Base-by-base conservation (phyloP, 805 yeast species). In the Nakazawaea molendinolei region DNA sequence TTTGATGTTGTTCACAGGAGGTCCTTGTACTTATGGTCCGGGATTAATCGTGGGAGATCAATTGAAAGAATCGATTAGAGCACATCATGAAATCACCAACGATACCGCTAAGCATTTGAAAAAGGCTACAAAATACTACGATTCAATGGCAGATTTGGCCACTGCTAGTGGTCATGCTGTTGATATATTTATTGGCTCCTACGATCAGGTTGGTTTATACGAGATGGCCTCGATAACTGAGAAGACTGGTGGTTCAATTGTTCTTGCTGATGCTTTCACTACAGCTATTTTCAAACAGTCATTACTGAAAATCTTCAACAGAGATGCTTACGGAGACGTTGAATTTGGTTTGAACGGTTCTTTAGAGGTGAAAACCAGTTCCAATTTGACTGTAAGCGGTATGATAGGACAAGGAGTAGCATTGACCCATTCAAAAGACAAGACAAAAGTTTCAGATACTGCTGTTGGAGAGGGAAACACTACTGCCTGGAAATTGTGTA, bases 231-330 rank as follows among this genome's bases (percentile, higher is more conserved):
- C 67, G 12, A 54, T 78, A 8, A 60, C 74, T 34, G 64, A 67
- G 47, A 63, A 63, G 40, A 76, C 84, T 8, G 86, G 86, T 19
- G 86, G 86, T 34, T 60, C 61, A 3, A 66, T 76, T 18, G 74
- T 79, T 3, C 67, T 77, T 61, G 64, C 79, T 38, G 86, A 79
- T 56, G 71, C 79, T 3, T 79, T 78, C 49, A 67, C 72, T 23
- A 78, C 85, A 0, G 71, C 85, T 1, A 78, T 79, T 42, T 79
- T 79, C 61, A 75, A 72, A 47, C 84, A 78, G 55, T 76, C 84
- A 17, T 67, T 77, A 38, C 63, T 69, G 36, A 67, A 71, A 47
- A 69, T 76, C 42, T 65, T 77, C 46, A 54, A 52, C 15, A 64
- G 60, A 38, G 61, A 58, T 21, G 48, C 45, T 12, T 50, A 55